These are phyloP conservation scores for Fistulifera pelliculosa DNA, from an alignment of 108 stramenopile genomes.

Conservation along the genomic window DNA sequence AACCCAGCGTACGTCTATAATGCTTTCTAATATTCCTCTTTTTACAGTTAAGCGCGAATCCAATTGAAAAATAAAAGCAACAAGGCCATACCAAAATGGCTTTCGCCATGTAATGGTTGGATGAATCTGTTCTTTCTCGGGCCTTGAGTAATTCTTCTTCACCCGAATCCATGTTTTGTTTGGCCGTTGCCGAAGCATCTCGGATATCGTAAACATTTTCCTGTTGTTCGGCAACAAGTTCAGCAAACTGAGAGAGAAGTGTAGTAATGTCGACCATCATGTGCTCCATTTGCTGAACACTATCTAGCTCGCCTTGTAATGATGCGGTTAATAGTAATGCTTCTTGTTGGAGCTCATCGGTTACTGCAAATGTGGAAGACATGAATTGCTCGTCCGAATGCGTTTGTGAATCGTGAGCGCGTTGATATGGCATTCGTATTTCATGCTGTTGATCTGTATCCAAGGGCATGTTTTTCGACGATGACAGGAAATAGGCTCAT, in stretches of 20 bases:
- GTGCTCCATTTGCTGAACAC: constrained; percentile 67
- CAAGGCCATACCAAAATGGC: constrained; percentile 53
- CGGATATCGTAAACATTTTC: constrained; percentile 63
- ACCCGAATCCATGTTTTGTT: constrained; percentile 68
- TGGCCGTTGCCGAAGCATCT: constrained; percentile 53
- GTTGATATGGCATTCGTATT: no score
- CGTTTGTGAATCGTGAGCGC: no score
- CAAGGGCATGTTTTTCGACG: no score
- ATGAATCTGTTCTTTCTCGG: constrained; percentile 45
- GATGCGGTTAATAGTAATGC: constrained; percentile 40
- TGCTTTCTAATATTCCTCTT: no score
- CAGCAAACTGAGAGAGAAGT: constrained; percentile 66
- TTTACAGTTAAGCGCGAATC: constrained; percentile 10
- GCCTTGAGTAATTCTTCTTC: constrained; percentile 77
- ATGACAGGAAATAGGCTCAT: not conserved
- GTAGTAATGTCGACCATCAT: constrained; percentile 79
- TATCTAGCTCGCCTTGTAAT: constrained; percentile 62
- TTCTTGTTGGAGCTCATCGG: constrained; percentile 54
- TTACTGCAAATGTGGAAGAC: not conserved
- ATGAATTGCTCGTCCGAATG: no score
- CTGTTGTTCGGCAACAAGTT: constrained; percentile 69
- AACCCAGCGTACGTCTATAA: no score
- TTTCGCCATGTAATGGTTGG: constrained; percentile 72
- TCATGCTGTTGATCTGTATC: no score
- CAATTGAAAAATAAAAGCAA: constrained; percentile 64